phyloP scores from a whole-genome alignment of 345 rosid species.

The Alliaria petiolata region DNA sequence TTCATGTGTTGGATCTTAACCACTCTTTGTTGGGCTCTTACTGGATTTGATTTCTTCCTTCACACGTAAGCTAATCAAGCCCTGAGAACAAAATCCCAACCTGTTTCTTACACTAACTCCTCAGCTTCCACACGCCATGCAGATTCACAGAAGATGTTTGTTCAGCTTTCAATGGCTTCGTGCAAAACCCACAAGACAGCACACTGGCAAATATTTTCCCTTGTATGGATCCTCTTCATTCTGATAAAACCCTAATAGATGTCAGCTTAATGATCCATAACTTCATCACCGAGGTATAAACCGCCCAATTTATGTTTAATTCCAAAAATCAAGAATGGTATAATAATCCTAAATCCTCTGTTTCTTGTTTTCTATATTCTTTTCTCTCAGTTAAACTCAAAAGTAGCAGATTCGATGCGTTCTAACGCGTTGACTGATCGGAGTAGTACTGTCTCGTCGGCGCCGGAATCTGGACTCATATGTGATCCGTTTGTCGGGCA shows the following conservation, averaged over 20 bases:
- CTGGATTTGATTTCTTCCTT: slow-evolving; percentile 64
- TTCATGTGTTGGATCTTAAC: slow-evolving; percentile 67
- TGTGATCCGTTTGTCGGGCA: slow-evolving; percentile 62
- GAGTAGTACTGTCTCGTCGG: neutral
- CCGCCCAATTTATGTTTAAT: neutral
- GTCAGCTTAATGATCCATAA: slow-evolving; percentile 43
- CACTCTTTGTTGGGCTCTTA: slow-evolving; percentile 51
- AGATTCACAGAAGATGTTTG: slow-evolving; percentile 64
- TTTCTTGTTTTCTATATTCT: neutral
- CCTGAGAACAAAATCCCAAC: neutral
- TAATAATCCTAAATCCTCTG: neutral
- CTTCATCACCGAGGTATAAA: slow-evolving; percentile 43
- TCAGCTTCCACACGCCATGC: neutral
- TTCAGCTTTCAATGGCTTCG: slow-evolving; percentile 44
- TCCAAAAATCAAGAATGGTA: neutral
- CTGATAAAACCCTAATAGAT: slow-evolving; percentile 35
- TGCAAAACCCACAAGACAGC: slow-evolving; percentile 44
- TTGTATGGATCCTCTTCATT: slow-evolving; percentile 42
- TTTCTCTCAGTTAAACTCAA: slow-evolving; percentile 44
- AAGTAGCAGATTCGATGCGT: slow-evolving; percentile 24
- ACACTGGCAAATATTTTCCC: slow-evolving; percentile 43
- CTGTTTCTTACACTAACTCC: neutral
- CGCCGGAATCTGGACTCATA: slow-evolving; percentile 24
- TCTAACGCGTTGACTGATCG: slow-evolving; percentile 10
- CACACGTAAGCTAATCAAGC: slow-evolving; percentile 44